Evolutionary conservation across 2,329 filamentous ascomycete genomes (phyloP).

Genomic region (Ophiostoma piceae): DNA sequence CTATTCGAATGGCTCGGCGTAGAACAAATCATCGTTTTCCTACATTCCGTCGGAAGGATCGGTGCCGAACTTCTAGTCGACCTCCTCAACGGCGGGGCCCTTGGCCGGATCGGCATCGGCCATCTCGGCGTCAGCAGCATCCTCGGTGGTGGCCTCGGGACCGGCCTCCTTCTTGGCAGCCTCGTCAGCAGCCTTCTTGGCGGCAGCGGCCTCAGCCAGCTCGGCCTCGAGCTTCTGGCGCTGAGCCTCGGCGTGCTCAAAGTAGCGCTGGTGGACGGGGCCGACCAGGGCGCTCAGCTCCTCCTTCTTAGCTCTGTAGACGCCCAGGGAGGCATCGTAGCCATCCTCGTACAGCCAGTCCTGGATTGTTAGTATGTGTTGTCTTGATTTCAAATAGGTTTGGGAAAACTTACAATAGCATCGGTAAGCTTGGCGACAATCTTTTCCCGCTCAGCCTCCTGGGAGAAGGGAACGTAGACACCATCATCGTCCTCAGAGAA

Average conservation of each 20-base stretch:
- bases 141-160: conserved; percentile 41
- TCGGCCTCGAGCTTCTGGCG: conserved; percentile 72
- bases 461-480: conserved; percentile 24
- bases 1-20: too few relatives aligned
- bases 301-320: conserved; percentile 92
- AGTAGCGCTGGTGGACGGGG: conserved; percentile 88
- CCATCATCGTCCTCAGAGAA: conserved; percentile 21
- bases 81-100: conserved; percentile 26
- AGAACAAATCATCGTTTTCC: too few relatives aligned
- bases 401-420: conserved; percentile 34
- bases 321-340: conserved; percentile 86
- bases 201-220: conserved; percentile 70
- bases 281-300: conserved; percentile 88
- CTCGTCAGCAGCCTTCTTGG: conserved; percentile 60
- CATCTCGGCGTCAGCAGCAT: conserved; percentile 56
- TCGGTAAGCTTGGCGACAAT: conserved; percentile 76
- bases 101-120: conserved; percentile 50
- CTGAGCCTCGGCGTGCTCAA: conserved; percentile 88
- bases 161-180: conserved; percentile 41
- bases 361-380: not conserved
- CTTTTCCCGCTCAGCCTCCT: conserved; percentile 44
- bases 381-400: not conserved
- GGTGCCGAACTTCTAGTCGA: conserved; percentile 15
- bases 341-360: conserved; percentile 99
- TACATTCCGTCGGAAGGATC: too few relatives aligned